Percentiles rank a stretch among this genome's conserved stretches.
These are phyloP conservation scores for Bocquillonia castaneifolia DNA, from an alignment of 441 rosid species.

Conservation along the genomic window DNA sequence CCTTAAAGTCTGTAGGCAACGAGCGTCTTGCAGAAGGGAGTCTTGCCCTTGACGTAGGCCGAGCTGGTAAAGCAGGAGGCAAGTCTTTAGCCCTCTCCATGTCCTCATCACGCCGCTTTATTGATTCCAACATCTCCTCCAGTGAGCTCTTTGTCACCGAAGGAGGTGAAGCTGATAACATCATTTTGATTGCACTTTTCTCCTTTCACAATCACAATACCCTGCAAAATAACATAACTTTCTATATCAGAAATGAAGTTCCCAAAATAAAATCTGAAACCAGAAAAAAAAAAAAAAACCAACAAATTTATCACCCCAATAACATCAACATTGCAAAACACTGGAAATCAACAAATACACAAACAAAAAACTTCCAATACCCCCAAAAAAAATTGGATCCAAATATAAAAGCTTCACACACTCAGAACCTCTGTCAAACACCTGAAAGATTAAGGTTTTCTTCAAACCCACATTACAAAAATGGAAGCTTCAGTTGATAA, in stretches of 20 bases:
- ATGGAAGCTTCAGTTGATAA: not conserved
- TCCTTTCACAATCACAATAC: slow-evolving; percentile 19
- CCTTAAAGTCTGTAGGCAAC: slow-evolving; percentile 55
- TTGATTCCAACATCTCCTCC: slow-evolving; percentile 90
- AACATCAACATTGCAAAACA: not conserved
- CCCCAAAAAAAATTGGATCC: slow-evolving; percentile 14
- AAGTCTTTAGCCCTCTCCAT: slow-evolving; percentile 63
- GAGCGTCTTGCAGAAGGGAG: slow-evolving; percentile 72
- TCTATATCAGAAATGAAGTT: not conserved
- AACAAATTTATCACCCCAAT: not conserved
- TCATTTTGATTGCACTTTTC: slow-evolving; percentile 31
- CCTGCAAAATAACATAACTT: slow-evolving; percentile 13
- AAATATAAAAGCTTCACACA: not conserved
- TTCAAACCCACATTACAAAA: not conserved
- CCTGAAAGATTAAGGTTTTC: not conserved
- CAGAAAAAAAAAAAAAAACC: not conserved
- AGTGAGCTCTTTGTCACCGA: slow-evolving; percentile 65
- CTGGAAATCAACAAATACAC: not conserved
- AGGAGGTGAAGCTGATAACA: slow-evolving; percentile 55
- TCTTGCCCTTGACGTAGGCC: slow-evolving; percentile 82
- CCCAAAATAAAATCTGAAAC: not conserved
- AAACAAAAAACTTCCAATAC: slow-evolving; percentile 5
- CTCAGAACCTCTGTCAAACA: not conserved
- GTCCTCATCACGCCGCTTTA: slow-evolving; percentile 61
- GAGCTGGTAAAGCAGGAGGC: slow-evolving; percentile 88